Evolutionary conservation across 1,284 basidiomycete genomes (phyloP), one percentile per base, ranked within the genome.

Genomic region (Rhizoctonia solani): DNA sequence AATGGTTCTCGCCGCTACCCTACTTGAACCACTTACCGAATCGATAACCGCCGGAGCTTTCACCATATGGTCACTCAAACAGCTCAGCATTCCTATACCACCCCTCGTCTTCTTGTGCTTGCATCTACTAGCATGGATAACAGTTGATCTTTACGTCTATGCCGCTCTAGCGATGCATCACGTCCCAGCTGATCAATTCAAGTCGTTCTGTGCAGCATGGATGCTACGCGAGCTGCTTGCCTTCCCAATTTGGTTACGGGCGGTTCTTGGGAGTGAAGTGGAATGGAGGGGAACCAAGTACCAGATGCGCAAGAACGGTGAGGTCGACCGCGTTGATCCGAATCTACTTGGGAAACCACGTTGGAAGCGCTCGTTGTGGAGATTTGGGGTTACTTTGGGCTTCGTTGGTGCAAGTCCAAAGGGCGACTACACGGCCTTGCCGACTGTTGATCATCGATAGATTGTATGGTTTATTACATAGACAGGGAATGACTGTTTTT

Each of bases 1-100:
- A 73, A 97, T 97, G 93, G 89, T 92, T 1, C 76, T 92, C 37
- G 81, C 83, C 4, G 93, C 93, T 3, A 96, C 93, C 0, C 69
- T 96, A 58, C 72, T 90, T 27, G 95, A 98, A 76, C 95, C 95
- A 0, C 85, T 96, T 74, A 96, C 93, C 13, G 95, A 98, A 77
- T 88, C 86, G 41, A 76, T 96, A 39, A 76, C 93, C 16, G 80
- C 88, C 30, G 87, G 90, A 16, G 65, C 84, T 21, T 82, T 95
- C 69, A 85, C 84, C 14, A 80, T 85, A 19, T 78, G 83, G 69
- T 84, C 87, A 52, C 73, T 87, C 54, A 75, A 75, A n/a, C 80
- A 82, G 69, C 78, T 93, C 19, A 52, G 68, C 44, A 74, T 89
- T 25, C 74, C 82, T 1, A 69, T 85, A 0, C 87, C 89, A 72